Base-by-base conservation (phyloP, 2,329 filamentous ascomycete genomes). In the Ascochyta lentis region DNA sequence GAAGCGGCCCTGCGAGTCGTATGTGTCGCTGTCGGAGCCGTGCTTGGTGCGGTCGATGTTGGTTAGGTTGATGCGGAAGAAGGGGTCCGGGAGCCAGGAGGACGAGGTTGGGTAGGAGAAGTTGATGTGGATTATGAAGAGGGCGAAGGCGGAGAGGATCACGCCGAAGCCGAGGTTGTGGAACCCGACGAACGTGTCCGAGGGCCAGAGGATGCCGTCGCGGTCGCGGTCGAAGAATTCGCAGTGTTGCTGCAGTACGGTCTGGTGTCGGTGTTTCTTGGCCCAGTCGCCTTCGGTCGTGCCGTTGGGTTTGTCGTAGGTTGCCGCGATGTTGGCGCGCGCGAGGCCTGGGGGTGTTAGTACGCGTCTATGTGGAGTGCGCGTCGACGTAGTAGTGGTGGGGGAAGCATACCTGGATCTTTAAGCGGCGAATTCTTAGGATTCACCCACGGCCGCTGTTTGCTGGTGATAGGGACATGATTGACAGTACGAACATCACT, bases 121-220 rank as follows among this genome's bases (percentile, higher is more conserved):
- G 61, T 76, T 77, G 50, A 64, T 56, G 65, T 84, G 77, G 66
- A 84, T 83, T 59, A 84, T 72, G 51, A 80, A 56, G 6, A 79
- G 69, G 3, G 79, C 75, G 22, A 83, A 23, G 4, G 80, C 22
- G 1, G 76, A 79, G 38, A 84, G 72, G 16, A 79, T 10, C 19
- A 78, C 51, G 19, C 71, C 72, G 68, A 79, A 84, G 23, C 81
- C 81, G 15, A 81, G 74, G 4, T 69, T 68, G 40, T 77, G 72
- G 64, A 81, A 81, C 10, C 81, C 80, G 16, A 55, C 44, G 67
- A 77, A 84, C 2, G 82, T 84, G 65, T 84, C 82, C 2, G 58
- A 63, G 0, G 83, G 82, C 78, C 78, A 84, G 56, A 85, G 80
- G n/a, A 84, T 69, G 31, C 79, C 79, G 63, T 84, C 83, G 26